Conservation (phyloP, 1,284 basidiomycete species). For the Coniferiporia weirii region DNA sequence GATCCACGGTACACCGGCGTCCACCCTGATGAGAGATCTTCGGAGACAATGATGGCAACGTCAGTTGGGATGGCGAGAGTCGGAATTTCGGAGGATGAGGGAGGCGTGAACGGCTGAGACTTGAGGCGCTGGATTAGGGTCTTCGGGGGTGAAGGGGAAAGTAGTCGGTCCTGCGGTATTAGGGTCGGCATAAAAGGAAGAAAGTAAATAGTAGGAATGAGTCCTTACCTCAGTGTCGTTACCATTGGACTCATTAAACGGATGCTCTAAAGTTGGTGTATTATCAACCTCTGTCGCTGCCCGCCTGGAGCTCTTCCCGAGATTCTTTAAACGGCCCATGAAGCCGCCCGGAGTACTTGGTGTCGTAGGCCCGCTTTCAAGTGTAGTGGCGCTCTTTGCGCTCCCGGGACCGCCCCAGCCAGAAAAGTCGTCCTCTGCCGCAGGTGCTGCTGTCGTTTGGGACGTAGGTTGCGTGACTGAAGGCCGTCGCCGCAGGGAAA, state of each 20-base stretch:
- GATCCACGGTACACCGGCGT: slow-evolving; percentile 74
- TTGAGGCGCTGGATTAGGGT: slow-evolving; percentile 65
- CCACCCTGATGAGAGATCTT: slow-evolving; percentile 79
- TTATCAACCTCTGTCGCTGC: slow-evolving; percentile 35
- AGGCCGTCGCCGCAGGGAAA: slow-evolving; percentile 41
- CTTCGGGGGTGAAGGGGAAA: slow-evolving; percentile 28
- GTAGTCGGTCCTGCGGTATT: not conserved
- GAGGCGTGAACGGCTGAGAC: slow-evolving; percentile 63
- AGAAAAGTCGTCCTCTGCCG: slow-evolving; percentile 49
- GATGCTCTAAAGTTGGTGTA: slow-evolving; percentile 26
- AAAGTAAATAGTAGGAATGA: not conserved
- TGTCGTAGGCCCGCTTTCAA: slow-evolving; percentile 34
- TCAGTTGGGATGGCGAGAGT: slow-evolving; percentile 55
- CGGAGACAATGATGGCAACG: slow-evolving; percentile 75
- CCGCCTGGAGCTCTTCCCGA: slow-evolving; percentile 58
- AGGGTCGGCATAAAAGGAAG: not conserved
- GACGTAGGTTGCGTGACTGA: slow-evolving; percentile 28
- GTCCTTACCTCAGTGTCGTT: slow-evolving; percentile 26
- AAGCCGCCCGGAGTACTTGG: slow-evolving; percentile 56
- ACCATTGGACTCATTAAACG: slow-evolving; percentile 20
- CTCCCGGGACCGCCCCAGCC: slow-evolving; percentile 43
- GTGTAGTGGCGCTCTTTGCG: slow-evolving; percentile 21
- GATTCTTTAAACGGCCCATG: slow-evolving; percentile 75
- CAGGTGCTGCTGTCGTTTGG: slow-evolving; percentile 23
- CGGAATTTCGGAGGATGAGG: slow-evolving; percentile 70